Percentiles rank a stretch among this genome's conserved stretches.
Evolutionary conservation across 2,329 filamentous ascomycete species (phyloP).

Genomic region (Fusarium sacchari): DNA sequence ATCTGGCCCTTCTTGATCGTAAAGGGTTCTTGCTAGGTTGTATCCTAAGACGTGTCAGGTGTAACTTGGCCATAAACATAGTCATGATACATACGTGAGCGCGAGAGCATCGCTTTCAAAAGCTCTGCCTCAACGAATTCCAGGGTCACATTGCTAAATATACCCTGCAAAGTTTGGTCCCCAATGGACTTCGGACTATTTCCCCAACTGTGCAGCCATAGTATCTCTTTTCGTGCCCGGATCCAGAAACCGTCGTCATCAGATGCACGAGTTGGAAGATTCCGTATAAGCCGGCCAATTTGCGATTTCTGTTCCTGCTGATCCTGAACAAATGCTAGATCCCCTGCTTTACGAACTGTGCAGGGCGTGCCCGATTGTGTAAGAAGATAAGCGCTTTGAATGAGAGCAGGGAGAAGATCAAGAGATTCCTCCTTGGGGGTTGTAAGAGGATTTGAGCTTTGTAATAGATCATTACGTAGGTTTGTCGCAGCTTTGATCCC

Average conservation of each 20-base stretch:
- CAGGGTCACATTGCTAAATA: slow-evolving; percentile 69
- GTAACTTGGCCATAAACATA: neutral
- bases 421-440: slow-evolving; percentile 65
- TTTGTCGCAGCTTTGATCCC: slow-evolving; percentile 44
- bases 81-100: slow-evolving; percentile 60
- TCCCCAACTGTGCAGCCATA: slow-evolving; percentile 82
- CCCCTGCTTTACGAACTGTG: slow-evolving; percentile 65
- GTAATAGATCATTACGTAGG: slow-evolving; percentile 60
- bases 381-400: slow-evolving; percentile 68
- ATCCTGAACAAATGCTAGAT: slow-evolving; percentile 72
- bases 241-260: slow-evolving; percentile 73
- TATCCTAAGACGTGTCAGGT: slow-evolving; percentile 60
- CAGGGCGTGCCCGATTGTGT: slow-evolving; percentile 61
- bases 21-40: slow-evolving; percentile 69
- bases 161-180: slow-evolving; percentile 63
- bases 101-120: slow-evolving; percentile 72
- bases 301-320: slow-evolving; percentile 71
- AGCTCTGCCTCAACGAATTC: slow-evolving; percentile 76
- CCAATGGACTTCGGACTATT: slow-evolving; percentile 49
- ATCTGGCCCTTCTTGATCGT: slow-evolving; percentile 61
- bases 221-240: slow-evolving; percentile 68
- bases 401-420: slow-evolving; percentile 69
- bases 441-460: slow-evolving; percentile 72
- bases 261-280: slow-evolving; percentile 58
- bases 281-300: slow-evolving; percentile 67